Base-by-base conservation (phyloP, 306 rosid species). In the Fragaria vesca region DNA sequence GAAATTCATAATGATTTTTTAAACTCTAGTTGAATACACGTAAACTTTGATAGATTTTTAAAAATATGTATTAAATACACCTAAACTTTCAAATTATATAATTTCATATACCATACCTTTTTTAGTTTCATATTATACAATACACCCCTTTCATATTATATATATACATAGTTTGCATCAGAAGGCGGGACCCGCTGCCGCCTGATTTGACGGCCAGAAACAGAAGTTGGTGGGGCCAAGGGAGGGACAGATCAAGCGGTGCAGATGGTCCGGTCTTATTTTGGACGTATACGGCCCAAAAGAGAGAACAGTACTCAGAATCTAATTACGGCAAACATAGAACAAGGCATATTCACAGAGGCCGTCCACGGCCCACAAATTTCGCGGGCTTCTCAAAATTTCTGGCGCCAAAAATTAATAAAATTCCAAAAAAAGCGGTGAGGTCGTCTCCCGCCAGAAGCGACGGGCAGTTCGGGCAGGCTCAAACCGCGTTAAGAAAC, bases 401-500 rank as follows among this genome's bases (percentile, higher is more conserved):
- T 79, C 83, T 87, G 89, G 97, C 92, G 92, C 91, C 78, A 86
- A 43, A 88, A 85, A 58, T 32, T 21, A 72, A 76, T 50, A 8
- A 55, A 6, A 54, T 16, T 51, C 57, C 57, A 20, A 54, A 54
- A 18, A 46, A 71, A 5, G 12, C 6, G 12, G 21, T 15, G 45
- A 74, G 69, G 71, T 45, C 20, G 43, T 74, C 69, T 86, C 85
- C 87, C 90, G 87, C 87, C 83, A 75, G 78, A 71, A 5, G 3
- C 12, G 0, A 15, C 89, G 97, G 95, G 95, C 90, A 90, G 85
- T 3, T 79, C 80, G 94, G 97, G 93, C 90, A 90, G 91, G 42
- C 45, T 20, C 12, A 84, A 87, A 87, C 85, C 87, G 85, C 88
- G 88, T 91, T 88, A n/a, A 28, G 18, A 4, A 30, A 3, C 21